Base-by-base conservation (phyloP, 129 eudicot species). In the Logfia minima region DNA sequence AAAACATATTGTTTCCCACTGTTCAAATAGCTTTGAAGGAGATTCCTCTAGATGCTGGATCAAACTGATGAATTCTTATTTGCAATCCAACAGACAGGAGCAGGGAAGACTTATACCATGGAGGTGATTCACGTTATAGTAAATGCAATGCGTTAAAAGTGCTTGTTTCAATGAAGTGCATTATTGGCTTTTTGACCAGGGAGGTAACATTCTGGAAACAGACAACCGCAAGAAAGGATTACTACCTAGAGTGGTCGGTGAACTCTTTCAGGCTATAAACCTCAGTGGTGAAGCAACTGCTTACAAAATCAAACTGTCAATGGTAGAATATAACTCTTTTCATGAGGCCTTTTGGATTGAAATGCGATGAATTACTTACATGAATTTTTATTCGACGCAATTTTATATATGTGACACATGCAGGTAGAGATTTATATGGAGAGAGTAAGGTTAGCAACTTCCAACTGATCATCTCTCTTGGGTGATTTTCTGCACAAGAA, bases 401-500 rank as follows among this genome's bases (percentile, higher is more conserved):
- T 60, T 55, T 68, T 18, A 43, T 60, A 41, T 82, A 10, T 34
- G 18, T 80, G 81, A 76, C 76, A 35, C 74, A 34, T 80, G 60
- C 92, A 93, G 98, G 98, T 90, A 3, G 98, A 93, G 87, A 88
- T 93, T 74, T 88, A 93, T 72, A 88, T 93, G 96, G 98, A 93
- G 84, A 93, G 80, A 87, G 90, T 93, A 79, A 93, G 97, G 97
- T 93, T 72, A 63, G 96, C 70, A 52, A 67, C 51, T 58, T 55
- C 22, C 75, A 68, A 72, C 66, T 64, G 39, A 66, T 39, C 48
- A 8, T 68, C 37, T 74, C 52, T 24, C 21, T 39, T 37, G 43
- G 35, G 8, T 67, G 69, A 43, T 66, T 51, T 4, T 23, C 70
- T 66, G 67, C 31, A 56, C 19, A 58, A 60, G 32, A 13, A 63